Evolutionary conservation across 2,329 filamentous ascomycete genomes (phyloP), one percentile per base, ranked within the genome.

Genomic region (Cercospora sp.): DNA sequence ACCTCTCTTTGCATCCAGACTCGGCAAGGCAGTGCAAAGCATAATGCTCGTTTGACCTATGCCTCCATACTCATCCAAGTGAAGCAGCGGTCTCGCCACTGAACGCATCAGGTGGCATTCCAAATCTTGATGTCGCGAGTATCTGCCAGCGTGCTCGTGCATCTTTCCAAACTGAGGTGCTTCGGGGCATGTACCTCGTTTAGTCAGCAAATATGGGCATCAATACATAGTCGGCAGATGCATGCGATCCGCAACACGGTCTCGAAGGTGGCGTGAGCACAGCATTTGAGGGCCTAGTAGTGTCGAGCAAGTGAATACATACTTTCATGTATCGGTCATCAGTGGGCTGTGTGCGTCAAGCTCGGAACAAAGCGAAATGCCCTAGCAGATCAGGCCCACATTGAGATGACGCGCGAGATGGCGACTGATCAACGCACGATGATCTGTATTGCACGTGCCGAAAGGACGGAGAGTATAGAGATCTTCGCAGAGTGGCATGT

Each of bases 371-470:
- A 59, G 55, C 55, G 55, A 36, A 18, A 36, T 36, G 55, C 55
- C 55, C 55, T 59, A 31, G 55, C 30, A 20, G 55, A 59, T 59
- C 55, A 36, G 18, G 18, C n/a, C 55, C 55, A 13, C 30, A 59
- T 33, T n/a, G 55, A 59, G 55, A 20, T 20, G 55, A 59, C 55
- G n/a, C 55, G 55, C 55, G 55, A 59, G 23, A 36, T 59, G n/a
- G 55, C 26, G 26, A n/a, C 28, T 12, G 55, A 36, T 59, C 55
- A 36, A 31, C 28, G 55, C 16, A 36, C 30, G 55, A 59, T 36
- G 55, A 59, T 18, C 55, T 36, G 30, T 33, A 10, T 30, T 33
- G 30, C 31, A 59, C 55, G 55, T 59, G 31, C 16, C 30, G 10
- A 36, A 33, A 8, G 30, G 16, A 33, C 18, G 30, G n/a, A 28